phyloP scores from a whole-genome alignment of 1,284 basidiomycete species.

The Pascua sp. region DNA sequence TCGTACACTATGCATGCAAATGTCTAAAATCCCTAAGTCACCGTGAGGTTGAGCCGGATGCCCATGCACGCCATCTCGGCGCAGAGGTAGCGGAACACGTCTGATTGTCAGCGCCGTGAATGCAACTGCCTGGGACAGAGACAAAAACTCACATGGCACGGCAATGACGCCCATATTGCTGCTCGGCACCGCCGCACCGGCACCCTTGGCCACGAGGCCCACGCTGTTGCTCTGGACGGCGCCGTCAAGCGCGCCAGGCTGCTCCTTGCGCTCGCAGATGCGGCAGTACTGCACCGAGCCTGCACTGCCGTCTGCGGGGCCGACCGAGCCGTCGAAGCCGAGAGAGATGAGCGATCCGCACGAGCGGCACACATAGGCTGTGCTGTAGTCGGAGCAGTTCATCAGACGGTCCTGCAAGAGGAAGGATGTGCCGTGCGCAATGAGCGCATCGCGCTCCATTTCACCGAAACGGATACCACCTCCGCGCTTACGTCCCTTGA shows the following conservation, averaged over 20 bases:
- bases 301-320: conserved; percentile 51
- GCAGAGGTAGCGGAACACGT: conserved; percentile 48
- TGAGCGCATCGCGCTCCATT: conserved; percentile 98
- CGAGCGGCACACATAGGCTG: conserved; percentile 93
- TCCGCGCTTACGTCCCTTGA: conserved; percentile 97
- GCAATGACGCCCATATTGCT: conserved; percentile 89
- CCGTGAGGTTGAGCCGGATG: conserved; percentile 52
- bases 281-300: conserved; percentile 76
- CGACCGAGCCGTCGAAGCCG: conserved; percentile 79
- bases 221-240: conserved; percentile 9
- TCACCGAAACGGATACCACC: conserved; percentile 99
- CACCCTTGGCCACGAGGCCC: conserved; percentile 48
- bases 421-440: conserved; percentile 98
- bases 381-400: conserved; percentile 99
- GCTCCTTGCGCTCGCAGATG: conserved; percentile 68
- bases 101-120: conserved; percentile 23
- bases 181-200: not conserved
- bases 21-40: conserved; percentile 19
- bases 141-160: conserved; percentile 65
- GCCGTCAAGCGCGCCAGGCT: conserved; percentile 15
- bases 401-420: conserved; percentile 95
- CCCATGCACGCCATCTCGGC: conserved; percentile 60
- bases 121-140: not conserved
- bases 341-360: conserved; percentile 94
- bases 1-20: too few relatives aligned